A percentile compares a stretch with the other conserved stretches of the same genome.
Evolutionary conservation across 2,329 filamentous ascomycete species (phyloP).

Genomic region (Exophiala xenobiotica): DNA sequence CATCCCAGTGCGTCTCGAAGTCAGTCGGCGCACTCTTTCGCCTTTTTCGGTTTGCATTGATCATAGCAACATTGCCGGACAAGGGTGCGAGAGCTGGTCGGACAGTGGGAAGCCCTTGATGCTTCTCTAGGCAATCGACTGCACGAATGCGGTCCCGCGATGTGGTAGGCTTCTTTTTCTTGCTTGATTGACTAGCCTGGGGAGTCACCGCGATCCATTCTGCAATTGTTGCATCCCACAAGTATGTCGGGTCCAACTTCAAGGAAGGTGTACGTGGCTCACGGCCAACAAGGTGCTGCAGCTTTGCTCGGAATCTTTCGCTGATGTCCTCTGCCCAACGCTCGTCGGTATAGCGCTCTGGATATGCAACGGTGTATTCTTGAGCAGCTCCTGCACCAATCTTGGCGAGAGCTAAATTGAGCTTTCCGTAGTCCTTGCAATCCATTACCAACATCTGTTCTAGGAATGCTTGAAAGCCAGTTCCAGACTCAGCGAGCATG

Average conservation of each 20-base stretch:
- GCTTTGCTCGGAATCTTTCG: constrained; percentile 1
- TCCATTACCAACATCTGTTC: not conserved
- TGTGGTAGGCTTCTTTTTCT: no score
- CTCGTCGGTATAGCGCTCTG: constrained; percentile 38
- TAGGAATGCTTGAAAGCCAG: not conserved
- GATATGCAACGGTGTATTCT: constrained; percentile 40
- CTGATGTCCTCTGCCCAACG: constrained; percentile 42
- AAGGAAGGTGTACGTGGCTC: constrained; percentile 18
- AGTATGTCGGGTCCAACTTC: constrained; percentile 34
- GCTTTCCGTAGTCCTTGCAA: not conserved
- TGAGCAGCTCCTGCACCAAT: constrained; percentile 38
- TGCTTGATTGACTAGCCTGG: constrained; percentile 13
- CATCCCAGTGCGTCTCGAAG: constrained; percentile 7
- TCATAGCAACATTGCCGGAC: not conserved
- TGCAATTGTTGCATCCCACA: constrained; percentile 58
- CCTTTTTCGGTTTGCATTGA: constrained; percentile 26
- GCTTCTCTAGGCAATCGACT: no score
- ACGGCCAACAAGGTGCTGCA: constrained; percentile 8
- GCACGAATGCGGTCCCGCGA: no score
- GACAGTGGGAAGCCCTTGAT: not conserved
- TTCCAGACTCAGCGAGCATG: not conserved
- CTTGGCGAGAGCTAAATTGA: constrained; percentile 3
- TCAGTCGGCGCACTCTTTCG: constrained; percentile 1
- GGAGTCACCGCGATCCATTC: constrained; percentile 58
- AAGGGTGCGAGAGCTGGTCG: not conserved